A percentile compares a stretch with the other conserved stretches of the same genome.
Conservation (phyloP, 495 filamentous ascomycete genomes). For the Lasiosphaeria hispida region DNA sequence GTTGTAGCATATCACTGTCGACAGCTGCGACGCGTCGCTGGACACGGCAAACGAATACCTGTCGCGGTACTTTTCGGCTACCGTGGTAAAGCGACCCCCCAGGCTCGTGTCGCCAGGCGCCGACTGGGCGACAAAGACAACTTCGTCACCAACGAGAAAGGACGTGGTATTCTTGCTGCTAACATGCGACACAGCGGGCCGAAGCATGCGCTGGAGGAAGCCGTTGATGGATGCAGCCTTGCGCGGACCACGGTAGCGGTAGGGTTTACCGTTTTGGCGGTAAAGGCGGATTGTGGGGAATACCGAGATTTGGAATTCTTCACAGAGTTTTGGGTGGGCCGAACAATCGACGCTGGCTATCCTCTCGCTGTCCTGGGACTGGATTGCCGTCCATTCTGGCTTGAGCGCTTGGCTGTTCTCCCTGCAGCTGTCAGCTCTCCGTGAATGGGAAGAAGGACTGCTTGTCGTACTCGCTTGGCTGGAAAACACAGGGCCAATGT, state of each 20-base stretch:
- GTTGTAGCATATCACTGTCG: slow-evolving; percentile 41
- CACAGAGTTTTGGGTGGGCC: slow-evolving; percentile 36
- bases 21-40: slow-evolving; percentile 7
- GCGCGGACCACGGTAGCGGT: slow-evolving; percentile 43
- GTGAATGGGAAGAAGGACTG: not conserved
- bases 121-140: slow-evolving; percentile 43
- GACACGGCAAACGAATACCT: slow-evolving; percentile 43
- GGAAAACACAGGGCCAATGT: not conserved
- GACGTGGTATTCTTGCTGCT: slow-evolving; percentile 23
- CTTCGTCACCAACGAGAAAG: slow-evolving; percentile 40
- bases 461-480: slow-evolving; percentile 3
- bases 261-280: slow-evolving; percentile 27
- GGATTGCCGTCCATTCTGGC: slow-evolving; percentile 37
- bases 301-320: slow-evolving; percentile 38
- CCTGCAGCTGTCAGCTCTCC: slow-evolving; percentile 18
- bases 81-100: slow-evolving; percentile 16
- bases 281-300: slow-evolving; percentile 51
- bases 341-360: slow-evolving; percentile 45
- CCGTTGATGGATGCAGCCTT: slow-evolving; percentile 36
- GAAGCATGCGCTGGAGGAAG: slow-evolving; percentile 38
- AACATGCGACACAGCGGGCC: slow-evolving; percentile 35
- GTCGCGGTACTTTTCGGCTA: slow-evolving; percentile 37
- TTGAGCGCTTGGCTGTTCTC: slow-evolving; percentile 38
- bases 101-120: slow-evolving; percentile 22
- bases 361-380: slow-evolving; percentile 24